Conservation (phyloP, 169 alveolate species). For the Babesia caballi region DNA sequence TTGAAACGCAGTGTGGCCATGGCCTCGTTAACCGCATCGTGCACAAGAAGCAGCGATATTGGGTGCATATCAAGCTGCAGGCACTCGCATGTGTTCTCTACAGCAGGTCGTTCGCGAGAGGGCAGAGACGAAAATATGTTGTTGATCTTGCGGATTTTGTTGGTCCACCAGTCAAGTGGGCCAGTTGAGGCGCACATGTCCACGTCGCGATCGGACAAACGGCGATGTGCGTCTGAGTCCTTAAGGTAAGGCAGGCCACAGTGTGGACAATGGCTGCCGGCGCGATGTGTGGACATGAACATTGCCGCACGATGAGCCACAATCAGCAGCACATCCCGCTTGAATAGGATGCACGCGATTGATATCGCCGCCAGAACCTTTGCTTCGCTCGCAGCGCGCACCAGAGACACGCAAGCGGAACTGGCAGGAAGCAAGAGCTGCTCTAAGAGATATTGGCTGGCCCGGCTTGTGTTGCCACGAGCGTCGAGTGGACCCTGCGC, state of each 20-base stretch:
- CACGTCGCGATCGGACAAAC: conserved; percentile 1
- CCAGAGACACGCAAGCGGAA: conserved; percentile 16
- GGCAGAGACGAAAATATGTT: conserved; percentile 18
- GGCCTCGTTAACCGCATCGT: conserved; percentile 50
- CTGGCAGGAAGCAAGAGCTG: conserved; percentile 57
- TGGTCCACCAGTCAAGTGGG: conserved; percentile 31
- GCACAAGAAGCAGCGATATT: conserved; percentile 36
- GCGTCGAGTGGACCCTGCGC: conserved; percentile 48
- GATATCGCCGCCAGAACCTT: conserved; percentile 45
- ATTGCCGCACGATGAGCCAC: conserved; percentile 35
- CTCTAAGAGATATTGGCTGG: conserved; percentile 52
- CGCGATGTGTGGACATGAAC: conserved; percentile 10
- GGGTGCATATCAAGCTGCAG: conserved; percentile 40
- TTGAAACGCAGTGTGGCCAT: conserved; percentile 17
- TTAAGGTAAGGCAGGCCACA: conserved; percentile 8
- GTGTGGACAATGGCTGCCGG: conserved; percentile 18
- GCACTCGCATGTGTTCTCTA: conserved; percentile 26
- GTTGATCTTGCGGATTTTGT: conserved; percentile 35
- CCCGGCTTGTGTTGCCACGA: conserved; percentile 18
- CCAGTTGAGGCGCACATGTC: background rate
- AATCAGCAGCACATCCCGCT: conserved; percentile 47
- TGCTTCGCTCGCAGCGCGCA: conserved; percentile 49
- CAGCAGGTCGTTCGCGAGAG: background rate
- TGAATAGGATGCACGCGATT: conserved; percentile 38
- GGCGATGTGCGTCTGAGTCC: background rate